phyloP scores from a whole-genome alignment of 2,329 filamentous ascomycete genomes.

The Trichoderma asperellum region DNA sequence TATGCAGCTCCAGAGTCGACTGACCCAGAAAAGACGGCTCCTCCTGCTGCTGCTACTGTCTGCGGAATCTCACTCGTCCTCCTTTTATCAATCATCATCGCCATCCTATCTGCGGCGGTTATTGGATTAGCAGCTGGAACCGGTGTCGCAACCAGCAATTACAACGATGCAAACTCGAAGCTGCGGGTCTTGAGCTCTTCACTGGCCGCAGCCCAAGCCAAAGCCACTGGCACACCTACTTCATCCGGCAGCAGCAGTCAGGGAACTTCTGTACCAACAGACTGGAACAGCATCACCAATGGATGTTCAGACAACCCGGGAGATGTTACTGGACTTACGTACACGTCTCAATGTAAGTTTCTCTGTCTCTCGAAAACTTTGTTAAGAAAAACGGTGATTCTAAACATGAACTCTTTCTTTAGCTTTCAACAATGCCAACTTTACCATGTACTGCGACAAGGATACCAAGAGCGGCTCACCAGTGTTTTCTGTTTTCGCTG shows the following conservation, averaged over 20 bases:
- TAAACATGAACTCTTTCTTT: neutral
- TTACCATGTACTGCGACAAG: slow-evolving; percentile 22
- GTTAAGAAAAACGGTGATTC: neutral
- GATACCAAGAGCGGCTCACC: neutral
- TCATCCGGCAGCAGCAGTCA: neutral
- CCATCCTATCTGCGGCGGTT: slow-evolving; percentile 8
- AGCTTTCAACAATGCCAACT: slow-evolving; percentile 2
- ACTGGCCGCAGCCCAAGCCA: neutral
- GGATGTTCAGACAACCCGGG: neutral
- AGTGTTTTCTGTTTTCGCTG: slow-evolving; percentile 5
- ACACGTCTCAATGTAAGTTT: slow-evolving; percentile 11
- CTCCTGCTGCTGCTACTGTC: neutral
- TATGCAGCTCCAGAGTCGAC: neutral
- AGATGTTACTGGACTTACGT: neutral
- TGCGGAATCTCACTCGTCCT: slow-evolving; percentile 15
- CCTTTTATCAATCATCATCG: slow-evolving; percentile 16
- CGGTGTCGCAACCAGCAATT: slow-evolving; percentile 17
- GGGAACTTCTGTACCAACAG: neutral
- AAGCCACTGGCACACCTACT: neutral
- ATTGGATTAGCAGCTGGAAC: slow-evolving; percentile 22
- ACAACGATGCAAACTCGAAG: slow-evolving; percentile 12
- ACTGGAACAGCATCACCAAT: slow-evolving; percentile 10
- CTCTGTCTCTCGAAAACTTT: too few species aligned
- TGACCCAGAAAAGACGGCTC: neutral
- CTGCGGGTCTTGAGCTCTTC: neutral